These are phyloP conservation scores for Globisporangium solare DNA, from an alignment of 352 stramenopile genomes.

Conservation along the genomic window DNA sequence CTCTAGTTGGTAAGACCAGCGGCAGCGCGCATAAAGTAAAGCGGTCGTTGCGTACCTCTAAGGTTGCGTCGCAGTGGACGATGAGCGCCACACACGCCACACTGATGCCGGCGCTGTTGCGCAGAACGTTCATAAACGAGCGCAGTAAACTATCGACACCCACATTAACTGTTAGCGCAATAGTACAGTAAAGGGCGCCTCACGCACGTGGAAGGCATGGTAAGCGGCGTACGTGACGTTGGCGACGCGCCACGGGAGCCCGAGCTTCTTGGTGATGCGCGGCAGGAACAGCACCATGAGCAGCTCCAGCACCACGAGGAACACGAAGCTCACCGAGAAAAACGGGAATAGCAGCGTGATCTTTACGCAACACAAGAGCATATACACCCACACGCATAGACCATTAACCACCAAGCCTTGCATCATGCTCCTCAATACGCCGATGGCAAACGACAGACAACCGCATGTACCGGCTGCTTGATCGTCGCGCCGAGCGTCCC, in stretches of 20 bases:
- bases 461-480: constrained; percentile 65
- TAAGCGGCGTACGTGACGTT: constrained; percentile 62
- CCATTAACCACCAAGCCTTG: not conserved
- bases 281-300: constrained; percentile 61
- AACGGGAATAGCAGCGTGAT: constrained; percentile 85
- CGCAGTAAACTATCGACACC: constrained; percentile 38
- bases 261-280: constrained; percentile 42
- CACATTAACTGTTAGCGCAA: not conserved
- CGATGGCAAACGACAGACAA: not conserved
- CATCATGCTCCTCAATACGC: not conserved
- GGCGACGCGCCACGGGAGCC: constrained; percentile 56
- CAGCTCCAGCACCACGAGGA: constrained; percentile 68
- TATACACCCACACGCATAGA: not conserved
- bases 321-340: constrained; percentile 78
- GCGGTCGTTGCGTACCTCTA: constrained; percentile 24
- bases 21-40: not conserved
- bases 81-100: constrained; percentile 80
- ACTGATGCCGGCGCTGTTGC: constrained; percentile 80
- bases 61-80: constrained; percentile 71
- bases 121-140: constrained; percentile 75
- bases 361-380: constrained; percentile 20
- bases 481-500: constrained; percentile 76
- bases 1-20: too few relatives aligned
- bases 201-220: not conserved
- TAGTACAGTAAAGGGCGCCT: too few relatives aligned